These are phyloP conservation scores for Acorus calamus DNA, from an alignment of 106 monocot genomes.

Conservation along the genomic window DNA sequence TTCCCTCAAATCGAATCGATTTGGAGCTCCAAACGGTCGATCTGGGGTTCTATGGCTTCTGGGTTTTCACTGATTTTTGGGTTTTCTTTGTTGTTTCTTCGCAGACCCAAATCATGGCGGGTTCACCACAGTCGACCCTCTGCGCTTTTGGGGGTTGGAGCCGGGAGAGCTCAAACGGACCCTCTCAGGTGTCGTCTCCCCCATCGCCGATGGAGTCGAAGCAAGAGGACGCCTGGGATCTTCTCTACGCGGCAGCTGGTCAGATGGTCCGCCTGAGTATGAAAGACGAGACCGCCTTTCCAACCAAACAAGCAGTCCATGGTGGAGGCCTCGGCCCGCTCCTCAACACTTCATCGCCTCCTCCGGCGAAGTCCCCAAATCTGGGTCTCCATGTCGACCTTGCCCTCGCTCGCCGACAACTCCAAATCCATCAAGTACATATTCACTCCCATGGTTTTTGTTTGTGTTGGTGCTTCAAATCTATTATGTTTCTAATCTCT, in stretches of 20 bases:
- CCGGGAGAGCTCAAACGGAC: constrained; percentile 8
- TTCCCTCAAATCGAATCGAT: no score
- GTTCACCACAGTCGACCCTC: constrained; percentile 10
- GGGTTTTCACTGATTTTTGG: neutral
- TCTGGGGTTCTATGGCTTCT: no score
- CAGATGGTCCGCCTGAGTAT: constrained; percentile 26
- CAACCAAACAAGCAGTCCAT: no score
- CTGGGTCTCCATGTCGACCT: neutral
- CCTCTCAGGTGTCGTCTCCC: constrained; percentile 29
- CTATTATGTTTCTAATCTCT: neutral
- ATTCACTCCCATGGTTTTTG: no score
- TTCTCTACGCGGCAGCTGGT: constrained; percentile 48
- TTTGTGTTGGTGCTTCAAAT: neutral
- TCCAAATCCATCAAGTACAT: constrained; percentile 37
- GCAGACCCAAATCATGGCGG: neutral
- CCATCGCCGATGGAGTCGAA: constrained; percentile 12
- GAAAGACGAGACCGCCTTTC: neutral
- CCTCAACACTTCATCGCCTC: neutral
- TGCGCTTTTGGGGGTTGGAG: neutral
- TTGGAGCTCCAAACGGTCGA: no score
- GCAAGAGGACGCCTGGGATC: constrained; percentile 29
- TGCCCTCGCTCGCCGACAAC: constrained; percentile 22
- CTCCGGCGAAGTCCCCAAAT: neutral
- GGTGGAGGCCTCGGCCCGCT: constrained; percentile 8
- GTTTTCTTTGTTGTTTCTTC: neutral